Evolutionary conservation across 2,329 filamentous ascomycete genomes (phyloP), one percentile per base, ranked within the genome.

Genomic region (Cercospora brassicicola): DNA sequence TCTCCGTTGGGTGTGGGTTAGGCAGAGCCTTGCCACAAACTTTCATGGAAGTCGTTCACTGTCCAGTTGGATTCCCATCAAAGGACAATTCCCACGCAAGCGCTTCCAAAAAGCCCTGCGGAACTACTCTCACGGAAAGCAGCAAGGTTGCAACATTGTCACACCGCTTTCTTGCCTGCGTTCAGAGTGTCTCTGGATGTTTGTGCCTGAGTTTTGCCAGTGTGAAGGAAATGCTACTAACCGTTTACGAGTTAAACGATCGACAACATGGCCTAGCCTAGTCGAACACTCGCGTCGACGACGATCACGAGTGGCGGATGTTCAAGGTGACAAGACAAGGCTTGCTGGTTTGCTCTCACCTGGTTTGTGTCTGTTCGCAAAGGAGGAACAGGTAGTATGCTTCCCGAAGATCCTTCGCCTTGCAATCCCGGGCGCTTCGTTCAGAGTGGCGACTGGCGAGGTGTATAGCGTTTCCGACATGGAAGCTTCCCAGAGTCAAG

Each of bases 321-420:
- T 15, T 55, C 48, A 55, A 55, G 48, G 23, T 55, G 48, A 55
- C 48, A 55, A 28, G 48, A 55, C 48, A 23, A 55, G 48, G 48
- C 48, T 55, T 55, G 48, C 48, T 55, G 48, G 48, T 55, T 55
- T 9, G n/a, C 48, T 55, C 48, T 55, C 48, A 55, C 48, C 48
- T 28, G 48, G 48, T 55, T 30, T 26, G 23, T 55, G 48, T 55
- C 48, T 55, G 20, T 28, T 15, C 48, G 15, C 23, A 9, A 55
- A 7, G 36, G 20, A 8, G 13, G 23, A 30, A 55, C 48, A 13
- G 26, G 48, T 6, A 55, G 48, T 13, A 30, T 55, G 48, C 48
- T 13, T 55, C 48, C 48, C 48, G 48, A 28, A 28, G 20, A 28
- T 55, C 48, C 48, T 8, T 55, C 48, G 48, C 48, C 23, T 55